Evolutionary conservation across 257 asterid species (phyloP).

Genomic region (Gentiana macrophylla): DNA sequence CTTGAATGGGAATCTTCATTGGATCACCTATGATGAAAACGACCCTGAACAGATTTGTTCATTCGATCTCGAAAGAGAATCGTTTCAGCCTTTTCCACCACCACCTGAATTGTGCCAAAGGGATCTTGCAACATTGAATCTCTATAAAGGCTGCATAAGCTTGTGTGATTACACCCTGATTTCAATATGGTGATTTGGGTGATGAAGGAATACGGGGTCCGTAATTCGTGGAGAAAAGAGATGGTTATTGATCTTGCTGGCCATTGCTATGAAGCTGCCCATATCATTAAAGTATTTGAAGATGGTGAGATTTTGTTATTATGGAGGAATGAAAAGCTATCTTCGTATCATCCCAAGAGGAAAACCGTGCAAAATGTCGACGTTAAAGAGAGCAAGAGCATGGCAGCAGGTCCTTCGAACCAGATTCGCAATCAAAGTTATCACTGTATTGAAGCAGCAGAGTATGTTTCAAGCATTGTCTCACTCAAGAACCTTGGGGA

Average conservation of each 20-base stretch:
- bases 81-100: conserved; percentile 25
- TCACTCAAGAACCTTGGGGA: conserved; percentile 13
- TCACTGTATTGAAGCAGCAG: conserved; percentile 31
- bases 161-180: conserved; percentile 28
- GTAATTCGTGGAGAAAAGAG: conserved; percentile 32
- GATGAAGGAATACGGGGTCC: conserved; percentile 40
- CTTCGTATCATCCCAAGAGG: conserved; percentile 4
- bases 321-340: conserved; percentile 20
- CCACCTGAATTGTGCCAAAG: conserved; percentile 13
- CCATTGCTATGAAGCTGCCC: conserved; percentile 16
- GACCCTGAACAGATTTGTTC: conserved; percentile 26
- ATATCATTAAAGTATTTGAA: conserved; percentile 17
- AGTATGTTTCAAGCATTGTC: conserved; percentile 28
- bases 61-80: conserved; percentile 34
- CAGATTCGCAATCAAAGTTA: neutral
- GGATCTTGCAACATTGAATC: conserved; percentile 26
- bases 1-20: conserved; percentile 28
- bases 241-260: conserved; percentile 15
- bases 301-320: conserved; percentile 35
- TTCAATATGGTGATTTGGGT: conserved; percentile 35
- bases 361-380: neutral
- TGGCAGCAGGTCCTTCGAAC: neutral
- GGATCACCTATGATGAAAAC: conserved; percentile 31
- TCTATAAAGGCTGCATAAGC: conserved; percentile 17
- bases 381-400: neutral